These are phyloP conservation scores for Agaricus sinodeliciosus DNA, from an alignment of 768 basidiomycete genomes.

Conservation along the genomic window DNA sequence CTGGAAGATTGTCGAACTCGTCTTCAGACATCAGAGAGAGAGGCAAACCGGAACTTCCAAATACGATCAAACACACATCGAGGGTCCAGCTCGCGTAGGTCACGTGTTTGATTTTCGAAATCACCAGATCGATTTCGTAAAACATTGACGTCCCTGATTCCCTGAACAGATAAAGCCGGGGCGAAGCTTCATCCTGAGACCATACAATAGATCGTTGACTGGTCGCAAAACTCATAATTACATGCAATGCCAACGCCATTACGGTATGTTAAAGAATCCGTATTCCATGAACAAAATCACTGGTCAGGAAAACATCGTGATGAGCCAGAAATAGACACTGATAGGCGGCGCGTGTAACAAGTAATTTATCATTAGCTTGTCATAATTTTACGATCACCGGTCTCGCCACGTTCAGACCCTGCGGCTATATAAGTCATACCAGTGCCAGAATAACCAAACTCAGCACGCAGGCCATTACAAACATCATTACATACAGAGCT, in stretches of 20 bases:
- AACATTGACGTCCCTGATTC: background rate
- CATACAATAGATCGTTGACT: background rate
- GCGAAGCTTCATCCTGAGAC: background rate
- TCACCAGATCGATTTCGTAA: background rate
- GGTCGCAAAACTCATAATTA: background rate
- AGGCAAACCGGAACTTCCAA: background rate
- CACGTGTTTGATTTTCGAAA: constrained; percentile 1
- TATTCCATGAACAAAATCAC: too few species aligned
- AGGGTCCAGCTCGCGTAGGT: background rate
- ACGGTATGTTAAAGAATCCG: background rate
- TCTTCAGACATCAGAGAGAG: constrained; percentile 32
- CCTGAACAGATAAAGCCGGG: background rate
- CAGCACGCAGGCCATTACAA: constrained; percentile 5
- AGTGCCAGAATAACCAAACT: background rate
- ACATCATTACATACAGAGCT: constrained; percentile 9
- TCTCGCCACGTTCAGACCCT: too few species aligned
- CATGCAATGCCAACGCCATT: background rate
- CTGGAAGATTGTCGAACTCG: constrained; percentile 47
- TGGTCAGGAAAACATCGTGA: background rate
- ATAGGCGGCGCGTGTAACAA: background rate
- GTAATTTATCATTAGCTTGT: too few species aligned
- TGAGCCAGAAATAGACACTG: background rate
- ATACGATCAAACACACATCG: background rate
- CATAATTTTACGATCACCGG: too few species aligned
- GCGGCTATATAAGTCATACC: too few species aligned